A percentile compares a stretch with the other conserved stretches of the same genome.
These are phyloP conservation scores for Didymosphaeria variabile DNA, from an alignment of 2,329 filamentous ascomycete genomes.

Conservation along the genomic window DNA sequence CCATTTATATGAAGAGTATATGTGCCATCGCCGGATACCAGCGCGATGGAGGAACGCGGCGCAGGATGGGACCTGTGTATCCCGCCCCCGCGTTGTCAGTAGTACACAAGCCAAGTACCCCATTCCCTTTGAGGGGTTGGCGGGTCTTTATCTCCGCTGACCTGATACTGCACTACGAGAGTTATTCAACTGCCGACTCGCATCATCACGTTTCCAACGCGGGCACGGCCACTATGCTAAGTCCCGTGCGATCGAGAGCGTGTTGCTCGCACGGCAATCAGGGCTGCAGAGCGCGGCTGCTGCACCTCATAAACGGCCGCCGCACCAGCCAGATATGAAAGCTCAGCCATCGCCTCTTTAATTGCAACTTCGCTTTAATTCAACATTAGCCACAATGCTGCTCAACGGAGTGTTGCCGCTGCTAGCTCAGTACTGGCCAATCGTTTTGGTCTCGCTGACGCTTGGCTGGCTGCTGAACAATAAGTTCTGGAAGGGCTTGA, in stretches of 20 bases:
- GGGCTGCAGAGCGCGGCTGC: slow-evolving; percentile 16
- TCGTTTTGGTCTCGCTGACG: slow-evolving; percentile 44
- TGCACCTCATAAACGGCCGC: slow-evolving; percentile 17
- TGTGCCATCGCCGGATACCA: neutral
- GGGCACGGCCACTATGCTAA: slow-evolving; percentile 17
- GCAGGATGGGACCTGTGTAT: slow-evolving; percentile 7
- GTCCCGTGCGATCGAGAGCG: slow-evolving; percentile 18
- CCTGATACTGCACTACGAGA: slow-evolving; percentile 9
- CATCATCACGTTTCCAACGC: slow-evolving; percentile 19
- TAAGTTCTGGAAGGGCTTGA: slow-evolving; percentile 65
- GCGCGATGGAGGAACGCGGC: slow-evolving; percentile 9
- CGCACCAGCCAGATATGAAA: slow-evolving; percentile 17
- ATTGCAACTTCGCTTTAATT: slow-evolving; percentile 26
- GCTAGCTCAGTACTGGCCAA: slow-evolving; percentile 54
- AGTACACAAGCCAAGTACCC: slow-evolving; percentile 17
- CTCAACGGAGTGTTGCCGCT: slow-evolving; percentile 46
- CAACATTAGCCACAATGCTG: slow-evolving; percentile 44
- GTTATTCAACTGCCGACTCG: slow-evolving; percentile 28
- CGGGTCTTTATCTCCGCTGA: slow-evolving; percentile 22
- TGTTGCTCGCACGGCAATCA: slow-evolving; percentile 20
- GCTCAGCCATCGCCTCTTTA: slow-evolving; percentile 18
- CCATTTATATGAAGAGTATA: slow-evolving; percentile 15
- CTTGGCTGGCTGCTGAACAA: slow-evolving; percentile 53
- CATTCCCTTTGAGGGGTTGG: neutral
- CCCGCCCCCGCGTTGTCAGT: slow-evolving; percentile 23